phyloP scores from a whole-genome alignment of 2,329 filamentous ascomycete species.

The Penicillium sp. region DNA sequence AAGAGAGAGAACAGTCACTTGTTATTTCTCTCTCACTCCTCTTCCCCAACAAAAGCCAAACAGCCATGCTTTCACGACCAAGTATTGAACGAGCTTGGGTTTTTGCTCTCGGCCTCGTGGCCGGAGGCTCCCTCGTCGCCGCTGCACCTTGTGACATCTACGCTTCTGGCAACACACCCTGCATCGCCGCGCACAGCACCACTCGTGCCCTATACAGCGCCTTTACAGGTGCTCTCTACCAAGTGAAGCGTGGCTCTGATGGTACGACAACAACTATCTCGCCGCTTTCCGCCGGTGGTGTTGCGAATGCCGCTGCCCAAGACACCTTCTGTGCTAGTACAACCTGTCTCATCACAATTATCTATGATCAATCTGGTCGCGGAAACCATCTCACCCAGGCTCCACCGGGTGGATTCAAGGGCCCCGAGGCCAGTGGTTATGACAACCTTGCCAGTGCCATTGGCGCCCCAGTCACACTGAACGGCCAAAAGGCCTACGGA shows the following conservation, averaged over 20 bases:
- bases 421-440: slow-evolving; percentile 58
- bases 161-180: slow-evolving; percentile 60
- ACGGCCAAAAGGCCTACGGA: slow-evolving; percentile 64
- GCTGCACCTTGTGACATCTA: slow-evolving; percentile 67
- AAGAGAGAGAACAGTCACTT: not conserved
- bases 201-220: slow-evolving; percentile 62
- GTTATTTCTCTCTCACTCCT: not conserved
- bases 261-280: slow-evolving; percentile 50
- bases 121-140: slow-evolving; percentile 44
- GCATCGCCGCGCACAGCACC: slow-evolving; percentile 66
- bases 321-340: slow-evolving; percentile 63
- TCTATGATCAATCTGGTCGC: slow-evolving; percentile 67
- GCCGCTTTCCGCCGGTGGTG: slow-evolving; percentile 60
- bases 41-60: slow-evolving; percentile 11
- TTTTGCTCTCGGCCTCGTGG: slow-evolving; percentile 39
- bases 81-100: slow-evolving; percentile 26
- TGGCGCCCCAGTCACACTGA: slow-evolving; percentile 63
- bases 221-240: slow-evolving; percentile 59
- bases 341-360: slow-evolving; percentile 64
- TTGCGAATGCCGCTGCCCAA: slow-evolving; percentile 63
- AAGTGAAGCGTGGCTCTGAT: slow-evolving; percentile 59
- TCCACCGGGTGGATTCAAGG: slow-evolving; percentile 58
- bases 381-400: slow-evolving; percentile 66
- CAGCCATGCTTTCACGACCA: slow-evolving; percentile 34
- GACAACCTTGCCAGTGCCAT: slow-evolving; percentile 63